Evolutionary conservation across 805 yeast genomes (phyloP), one percentile per base, ranked within the genome.

Genomic region (Candida koratica): DNA sequence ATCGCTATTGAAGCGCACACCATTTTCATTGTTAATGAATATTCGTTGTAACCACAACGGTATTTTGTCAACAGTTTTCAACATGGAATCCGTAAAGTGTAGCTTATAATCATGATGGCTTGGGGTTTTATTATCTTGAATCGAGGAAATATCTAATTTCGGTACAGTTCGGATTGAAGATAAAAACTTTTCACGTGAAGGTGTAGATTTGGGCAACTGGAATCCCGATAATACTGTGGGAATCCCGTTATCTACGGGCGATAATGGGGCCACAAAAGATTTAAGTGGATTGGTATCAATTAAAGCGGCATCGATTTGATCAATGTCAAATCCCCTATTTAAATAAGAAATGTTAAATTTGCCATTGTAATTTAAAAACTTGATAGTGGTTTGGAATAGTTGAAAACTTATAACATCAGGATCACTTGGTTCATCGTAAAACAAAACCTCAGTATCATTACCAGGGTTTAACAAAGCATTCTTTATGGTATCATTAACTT

Each of bases 151-250:
- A 33, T 55, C 60, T 18, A 56, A 37, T 18, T 46, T 48, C 3
- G 61, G 61, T 9, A 55, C 41, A 4, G 51, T 49, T 36, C 62
- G 63, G 38, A 67, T 57, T 0, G 64, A 53, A 28, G 59, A 53
- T 13, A 66, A 49, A 34, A 66, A 58, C 43, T 58, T 61, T 31
- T 53, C 58, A 30, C 56, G 53, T 15, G 60, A 52, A 19, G 65
- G 61, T 3, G 67, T 57, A 3, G 64, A 58, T 4, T 67, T 54
- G 4, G 75, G 75, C 17, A 69, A 48, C 8, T 64, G 55, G 46
- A 69, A 68, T 1, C 73, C 71, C 1, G 70, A 57, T 16, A 69
- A 38, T 15, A 38, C 29, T 5, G 44, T 32, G 6, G 46, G 46
- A 20, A 32, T 26, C 10, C 22, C 17, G 16, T 17, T 15, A 16